Evolutionary conservation across 169 alveolate species (phyloP), one percentile per base, ranked within the genome.

Genomic region (Cryptosporidium canis): DNA sequence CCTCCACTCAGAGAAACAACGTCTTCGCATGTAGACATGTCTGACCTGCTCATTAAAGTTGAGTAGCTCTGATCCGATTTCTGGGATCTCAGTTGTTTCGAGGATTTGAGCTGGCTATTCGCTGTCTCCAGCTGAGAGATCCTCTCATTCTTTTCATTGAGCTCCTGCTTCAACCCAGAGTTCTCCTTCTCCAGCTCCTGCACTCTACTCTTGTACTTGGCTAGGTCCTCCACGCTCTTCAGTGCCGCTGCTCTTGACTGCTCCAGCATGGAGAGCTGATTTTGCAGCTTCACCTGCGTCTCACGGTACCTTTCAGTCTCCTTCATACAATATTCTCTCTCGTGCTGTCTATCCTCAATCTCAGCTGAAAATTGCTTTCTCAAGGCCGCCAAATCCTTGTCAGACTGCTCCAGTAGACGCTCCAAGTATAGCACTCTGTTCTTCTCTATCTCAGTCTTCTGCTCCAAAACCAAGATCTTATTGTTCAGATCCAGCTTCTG

Each of bases 281-380:
- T 43, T 29, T 77, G 87, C 3, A 77, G 63, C 44, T 77, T 77
- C 4, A 29, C 45, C 21, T 77, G 87, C 8, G 72, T 29, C 44
- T 77, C 87, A 16, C 87, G 47, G 31, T 77, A 56, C 64, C 87
- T 77, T 61, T 77, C 87, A 1, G 72, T 77, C 35, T 77, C 87
- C 24, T 77, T 77, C 71, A 77, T 77, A 44, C 71, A 77, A 35
- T 77, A 77, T 24, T 55, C 87, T 58, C 87, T 77, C 41, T 77
- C 87, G 31, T 77, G 87, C 6, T 77, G 87, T 27, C 87, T 77
- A 58, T 77, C 87, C 35, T 77, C 87, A 43, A 77, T 55, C 27
- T 77, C 87, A 14, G 87, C 87, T 7, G 87, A 77, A 61, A 77
- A 77, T 31, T 77, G 87, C 31, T 77, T 77, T 18, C 87, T 77